A percentile compares a stretch with the other conserved stretches of the same genome.
Conservation (phyloP, 495 filamentous ascomycete genomes). For the Astrocystis sublimbata region DNA sequence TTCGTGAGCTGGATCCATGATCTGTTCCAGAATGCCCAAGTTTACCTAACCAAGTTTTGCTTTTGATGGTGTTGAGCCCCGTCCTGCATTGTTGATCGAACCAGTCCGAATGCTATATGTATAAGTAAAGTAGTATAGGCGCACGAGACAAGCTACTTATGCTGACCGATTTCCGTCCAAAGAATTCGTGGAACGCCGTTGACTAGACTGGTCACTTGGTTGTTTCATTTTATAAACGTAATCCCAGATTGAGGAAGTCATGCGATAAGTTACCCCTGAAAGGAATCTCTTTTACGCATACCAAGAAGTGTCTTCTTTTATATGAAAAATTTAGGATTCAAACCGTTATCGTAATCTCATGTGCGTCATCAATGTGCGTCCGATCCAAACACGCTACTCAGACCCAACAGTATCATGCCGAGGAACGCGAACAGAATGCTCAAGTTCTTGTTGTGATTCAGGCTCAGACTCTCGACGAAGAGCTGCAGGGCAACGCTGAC, state of each 20-base stretch:
- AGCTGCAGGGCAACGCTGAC: slow-evolving; percentile 85
- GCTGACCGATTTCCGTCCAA: background rate
- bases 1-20: background rate
- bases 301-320: background rate
- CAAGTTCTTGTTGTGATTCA: slow-evolving; percentile 77
- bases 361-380: slow-evolving; percentile 25
- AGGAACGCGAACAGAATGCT: slow-evolving; percentile 83
- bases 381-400: slow-evolving; percentile 82
- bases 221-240: no score
- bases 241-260: no score
- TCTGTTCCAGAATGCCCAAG: background rate
- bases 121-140: slow-evolving; percentile 1
- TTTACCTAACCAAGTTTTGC: background rate
- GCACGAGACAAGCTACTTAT: background rate
- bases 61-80: background rate
- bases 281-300: background rate
- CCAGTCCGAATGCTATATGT: background rate
- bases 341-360: background rate
- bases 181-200: background rate
- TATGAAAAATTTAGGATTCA: background rate
- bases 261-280: background rate
- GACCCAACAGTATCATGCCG: slow-evolving; percentile 86
- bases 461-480: slow-evolving; percentile 78
- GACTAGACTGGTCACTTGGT: background rate
- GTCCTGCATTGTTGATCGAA: background rate